Conservation (phyloP, 345 rosid genomes). For the Citrus australasica region DNA sequence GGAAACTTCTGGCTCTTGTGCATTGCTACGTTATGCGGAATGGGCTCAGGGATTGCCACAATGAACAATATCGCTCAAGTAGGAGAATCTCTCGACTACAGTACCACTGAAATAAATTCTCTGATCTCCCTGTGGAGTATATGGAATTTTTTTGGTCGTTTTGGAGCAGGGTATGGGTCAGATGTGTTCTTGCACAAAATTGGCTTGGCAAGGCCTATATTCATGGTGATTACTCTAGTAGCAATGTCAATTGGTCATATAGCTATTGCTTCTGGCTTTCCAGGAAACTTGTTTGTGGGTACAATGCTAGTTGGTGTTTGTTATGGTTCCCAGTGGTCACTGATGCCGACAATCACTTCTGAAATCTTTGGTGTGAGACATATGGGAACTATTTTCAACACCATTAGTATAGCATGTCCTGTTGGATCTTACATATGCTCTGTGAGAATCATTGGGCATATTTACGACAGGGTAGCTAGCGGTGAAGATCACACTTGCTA, state of each 20-base stretch:
- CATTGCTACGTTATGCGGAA: constrained; percentile 65
- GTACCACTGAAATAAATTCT: constrained; percentile 53
- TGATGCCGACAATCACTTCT: constrained; percentile 77
- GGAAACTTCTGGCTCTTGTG: constrained; percentile 70
- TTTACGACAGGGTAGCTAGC: constrained; percentile 58
- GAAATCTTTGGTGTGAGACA: constrained; percentile 75
- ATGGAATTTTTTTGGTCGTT: constrained; percentile 93
- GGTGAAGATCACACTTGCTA: constrained; percentile 47
- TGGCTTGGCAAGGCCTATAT: constrained; percentile 78
- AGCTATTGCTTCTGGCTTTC: constrained; percentile 66
- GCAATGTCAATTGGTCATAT: constrained; percentile 54
- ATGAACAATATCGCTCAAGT: constrained; percentile 77
- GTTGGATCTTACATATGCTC: constrained; percentile 83
- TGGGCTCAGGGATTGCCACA: constrained; percentile 75
- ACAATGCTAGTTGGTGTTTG: constrained; percentile 69
- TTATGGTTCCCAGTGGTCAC: constrained; percentile 83
- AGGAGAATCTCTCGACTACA: constrained; percentile 77
- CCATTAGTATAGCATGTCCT: constrained; percentile 78
- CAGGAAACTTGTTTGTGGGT: constrained; percentile 58
- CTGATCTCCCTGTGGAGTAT: constrained; percentile 73
- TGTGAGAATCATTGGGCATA: constrained; percentile 71
- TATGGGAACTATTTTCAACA: constrained; percentile 87
- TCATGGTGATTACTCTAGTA: constrained; percentile 67
- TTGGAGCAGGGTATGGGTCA: constrained; percentile 76
- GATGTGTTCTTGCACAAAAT: constrained; percentile 57